Conservation (phyloP, 768 basidiomycete species). For the Termitomyces bulborhizus region DNA sequence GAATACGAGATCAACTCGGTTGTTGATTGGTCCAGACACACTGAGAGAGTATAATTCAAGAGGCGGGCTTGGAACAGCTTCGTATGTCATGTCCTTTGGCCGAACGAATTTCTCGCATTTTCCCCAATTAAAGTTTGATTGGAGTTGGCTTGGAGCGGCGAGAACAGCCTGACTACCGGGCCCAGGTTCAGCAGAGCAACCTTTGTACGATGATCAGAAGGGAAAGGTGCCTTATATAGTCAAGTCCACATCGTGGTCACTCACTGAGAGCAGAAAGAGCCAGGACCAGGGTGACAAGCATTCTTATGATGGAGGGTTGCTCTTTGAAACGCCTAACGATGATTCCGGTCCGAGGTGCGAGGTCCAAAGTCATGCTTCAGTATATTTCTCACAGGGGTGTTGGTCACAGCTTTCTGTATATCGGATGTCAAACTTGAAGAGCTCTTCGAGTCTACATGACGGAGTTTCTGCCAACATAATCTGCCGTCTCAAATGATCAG, state of each 20-base stretch:
- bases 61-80: constrained; percentile 27
- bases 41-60: constrained; percentile 53
- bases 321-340: neutral
- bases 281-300: neutral
- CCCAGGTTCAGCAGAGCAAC: neutral
- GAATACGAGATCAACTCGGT: constrained; percentile 72
- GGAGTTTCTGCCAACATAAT: no score
- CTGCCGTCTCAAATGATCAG: neutral
- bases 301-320: neutral
- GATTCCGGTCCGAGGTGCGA: no score
- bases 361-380: no score
- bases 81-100: neutral
- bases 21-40: constrained; percentile 53
- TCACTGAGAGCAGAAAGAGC: neutral
- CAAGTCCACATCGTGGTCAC: neutral
- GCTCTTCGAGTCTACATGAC: no score
- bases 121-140: neutral
- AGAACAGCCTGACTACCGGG: neutral
- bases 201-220: neutral
- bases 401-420: no score
- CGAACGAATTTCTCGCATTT: neutral
- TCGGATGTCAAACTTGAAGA: no score
- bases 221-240: neutral
- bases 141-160: neutral
- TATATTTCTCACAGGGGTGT: no score